Percentiles rank a stretch among this genome's conserved stretches.
Conservation (phyloP, 2,329 filamentous ascomycete species). For the Geosmithia putterillii region DNA sequence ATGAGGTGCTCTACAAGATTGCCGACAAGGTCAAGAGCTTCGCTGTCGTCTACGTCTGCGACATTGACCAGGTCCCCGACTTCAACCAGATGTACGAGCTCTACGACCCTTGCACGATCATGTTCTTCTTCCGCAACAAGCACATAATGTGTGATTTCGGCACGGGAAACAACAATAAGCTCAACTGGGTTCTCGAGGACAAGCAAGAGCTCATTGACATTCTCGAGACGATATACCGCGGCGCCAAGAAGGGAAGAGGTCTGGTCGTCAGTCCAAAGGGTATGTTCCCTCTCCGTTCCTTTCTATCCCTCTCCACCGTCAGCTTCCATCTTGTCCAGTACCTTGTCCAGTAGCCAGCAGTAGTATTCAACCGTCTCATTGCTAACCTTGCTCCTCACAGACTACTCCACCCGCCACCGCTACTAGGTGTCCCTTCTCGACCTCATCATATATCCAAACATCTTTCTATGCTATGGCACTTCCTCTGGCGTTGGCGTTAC, state of each 20-base stretch:
- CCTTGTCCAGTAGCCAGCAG: too few relatives aligned
- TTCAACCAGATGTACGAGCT: constrained; percentile 95
- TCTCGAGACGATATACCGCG: constrained; percentile 92
- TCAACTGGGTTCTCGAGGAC: constrained; percentile 89
- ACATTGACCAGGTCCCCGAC: constrained; percentile 80
- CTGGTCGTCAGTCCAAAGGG: constrained; percentile 91
- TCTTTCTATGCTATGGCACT: not conserved
- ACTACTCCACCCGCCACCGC: constrained; percentile 24
- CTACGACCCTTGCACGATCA: constrained; percentile 86
- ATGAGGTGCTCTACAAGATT: constrained; percentile 90
- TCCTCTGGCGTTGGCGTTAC: not conserved
- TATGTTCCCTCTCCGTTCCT: constrained; percentile 6
- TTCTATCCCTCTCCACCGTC: not conserved
- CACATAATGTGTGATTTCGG: constrained; percentile 98
- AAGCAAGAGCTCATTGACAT: constrained; percentile 99
- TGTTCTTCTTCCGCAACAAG: constrained; percentile 97
- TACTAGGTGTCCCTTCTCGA: constrained; percentile 11
- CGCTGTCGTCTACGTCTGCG: constrained; percentile 84
- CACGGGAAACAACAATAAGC: constrained; percentile 97
- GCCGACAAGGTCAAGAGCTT: constrained; percentile 91
- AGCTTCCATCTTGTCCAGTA: not conserved
- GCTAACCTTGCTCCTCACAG: constrained; percentile 6
- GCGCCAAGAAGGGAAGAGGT: constrained; percentile 97
- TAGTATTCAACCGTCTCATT: too few relatives aligned
- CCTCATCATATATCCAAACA: too few relatives aligned